These are phyloP conservation scores for Albatrellus ellisii DNA, from an alignment of 768 basidiomycete genomes.

Conservation along the genomic window DNA sequence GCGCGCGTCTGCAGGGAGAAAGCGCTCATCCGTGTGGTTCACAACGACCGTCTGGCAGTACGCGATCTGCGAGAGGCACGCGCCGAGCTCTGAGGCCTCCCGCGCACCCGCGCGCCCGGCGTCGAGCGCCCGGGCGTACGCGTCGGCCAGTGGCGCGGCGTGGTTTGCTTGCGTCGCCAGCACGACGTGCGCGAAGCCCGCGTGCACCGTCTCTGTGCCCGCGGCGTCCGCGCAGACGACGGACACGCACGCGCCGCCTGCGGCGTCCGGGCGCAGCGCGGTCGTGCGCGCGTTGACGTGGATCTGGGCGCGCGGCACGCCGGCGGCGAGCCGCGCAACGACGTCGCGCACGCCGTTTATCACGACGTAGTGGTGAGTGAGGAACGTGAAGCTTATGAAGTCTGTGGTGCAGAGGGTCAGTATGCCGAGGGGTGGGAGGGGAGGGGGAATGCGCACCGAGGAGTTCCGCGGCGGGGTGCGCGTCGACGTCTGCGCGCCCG, in stretches of 20 bases:
- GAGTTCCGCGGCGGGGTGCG: slow-evolving; percentile 50
- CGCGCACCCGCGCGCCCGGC: slow-evolving; percentile 9
- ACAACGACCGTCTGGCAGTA: slow-evolving; percentile 48
- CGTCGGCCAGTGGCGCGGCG: slow-evolving; percentile 38
- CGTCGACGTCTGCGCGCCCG: slow-evolving; percentile 35
- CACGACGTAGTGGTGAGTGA: slow-evolving; percentile 58
- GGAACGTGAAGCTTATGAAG: slow-evolving; percentile 57
- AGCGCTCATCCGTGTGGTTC: slow-evolving; percentile 51
- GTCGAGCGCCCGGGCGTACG: slow-evolving; percentile 30
- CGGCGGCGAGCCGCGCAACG: slow-evolving; percentile 33
- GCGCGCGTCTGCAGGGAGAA: slow-evolving; percentile 35
- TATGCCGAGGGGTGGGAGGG: neutral
- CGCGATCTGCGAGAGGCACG: slow-evolving; percentile 37
- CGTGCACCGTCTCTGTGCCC: slow-evolving; percentile 17
- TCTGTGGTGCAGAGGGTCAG: slow-evolving; percentile 24
- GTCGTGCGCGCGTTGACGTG: slow-evolving; percentile 42
- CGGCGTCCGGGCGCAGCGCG: slow-evolving; percentile 27
- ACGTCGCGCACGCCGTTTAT: slow-evolving; percentile 45
- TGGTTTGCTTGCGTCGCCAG: slow-evolving; percentile 66
- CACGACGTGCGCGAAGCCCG: slow-evolving; percentile 50
- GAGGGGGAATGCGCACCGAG: slow-evolving; percentile 35
- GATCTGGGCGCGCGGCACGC: slow-evolving; percentile 29
- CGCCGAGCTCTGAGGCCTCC: slow-evolving; percentile 27
- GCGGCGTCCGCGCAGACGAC: slow-evolving; percentile 25
- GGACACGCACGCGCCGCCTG: slow-evolving; percentile 21